phyloP scores from a whole-genome alignment of 1,139 yeast genomes.

The Blastobotrys buckinghamii region DNA sequence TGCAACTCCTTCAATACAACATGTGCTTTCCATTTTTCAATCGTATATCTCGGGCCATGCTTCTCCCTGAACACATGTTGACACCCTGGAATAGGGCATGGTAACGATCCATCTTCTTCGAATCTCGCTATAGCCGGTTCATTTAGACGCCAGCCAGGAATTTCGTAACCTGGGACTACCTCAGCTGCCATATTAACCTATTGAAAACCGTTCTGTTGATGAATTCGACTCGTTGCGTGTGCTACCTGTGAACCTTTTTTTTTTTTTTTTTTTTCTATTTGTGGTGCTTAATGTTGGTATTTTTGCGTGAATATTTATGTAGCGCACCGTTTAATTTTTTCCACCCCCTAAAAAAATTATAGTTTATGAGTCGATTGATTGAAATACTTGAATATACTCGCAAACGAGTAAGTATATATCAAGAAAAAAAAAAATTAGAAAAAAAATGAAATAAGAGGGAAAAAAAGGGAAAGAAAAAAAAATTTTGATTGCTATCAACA shows the following conservation, averaged over 20 bases:
- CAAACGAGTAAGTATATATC: neutral
- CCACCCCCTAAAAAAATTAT: no score
- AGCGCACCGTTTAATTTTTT: no score
- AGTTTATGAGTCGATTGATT: no score
- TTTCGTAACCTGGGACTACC: neutral
- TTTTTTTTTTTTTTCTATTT: neutral
- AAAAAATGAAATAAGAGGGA: neutral
- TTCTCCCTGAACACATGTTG: slow-evolving; percentile 3
- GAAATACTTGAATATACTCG: no score
- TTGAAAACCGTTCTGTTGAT: no score
- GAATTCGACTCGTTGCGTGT: no score
- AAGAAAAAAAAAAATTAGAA: neutral
- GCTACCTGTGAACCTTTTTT: neutral
- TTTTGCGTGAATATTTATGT: no score
- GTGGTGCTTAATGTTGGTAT: no score
- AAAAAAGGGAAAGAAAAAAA: no score
- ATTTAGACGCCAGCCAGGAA: slow-evolving; percentile 6
- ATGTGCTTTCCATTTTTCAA: slow-evolving; percentile 12
- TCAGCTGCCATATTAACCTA: neutral
- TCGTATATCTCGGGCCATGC: slow-evolving; percentile 8
- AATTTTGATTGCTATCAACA: no score
- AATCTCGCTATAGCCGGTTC: slow-evolving; percentile 2
- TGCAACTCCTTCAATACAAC: slow-evolving; percentile 7
- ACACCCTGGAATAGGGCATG: slow-evolving; percentile 10
- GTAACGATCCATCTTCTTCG: neutral